Base-by-base conservation (phyloP, 192 early-diverging fungal species). In the Coemansia sp. region DNA sequence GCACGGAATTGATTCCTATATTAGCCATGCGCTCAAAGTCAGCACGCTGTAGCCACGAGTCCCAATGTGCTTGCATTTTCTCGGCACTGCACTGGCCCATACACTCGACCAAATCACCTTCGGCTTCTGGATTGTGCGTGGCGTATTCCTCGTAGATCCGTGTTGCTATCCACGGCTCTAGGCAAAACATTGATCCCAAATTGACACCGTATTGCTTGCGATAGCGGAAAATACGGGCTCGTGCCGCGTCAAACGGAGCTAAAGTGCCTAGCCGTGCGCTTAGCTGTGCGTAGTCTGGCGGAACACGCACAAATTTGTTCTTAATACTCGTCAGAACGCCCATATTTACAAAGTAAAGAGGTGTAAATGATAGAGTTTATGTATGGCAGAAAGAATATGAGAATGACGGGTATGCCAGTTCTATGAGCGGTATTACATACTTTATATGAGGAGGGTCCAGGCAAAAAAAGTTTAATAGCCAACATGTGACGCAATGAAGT, bases 91-190 rank as follows among this genome's bases (percentile, higher is more conserved):
- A 6, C 2, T 38, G 21, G 32, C 62, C 62, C 62, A 64, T 64
- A 38, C 52, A 54, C 27, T 64, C 62, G n/a, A 64, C 27, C 39
- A 64, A 22, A 45, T 64, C 62, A 25, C 62, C 51, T 9, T 64
- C 62, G 41, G 62, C 48, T 22, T 64, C 62, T 9, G 62, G 62
- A 2, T 11, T 11, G n/a, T 63, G 61, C 11, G 25, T 39, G 14
- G 14, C 17, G 23, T 64, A 45, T 7, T 51, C 19, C 11, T 64
- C 56, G 62, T 64, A 64, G 2, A 64, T 12, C 0, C 27, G 23
- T 15, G 62, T 64, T 5, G 62, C 50, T 5, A 64, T 64, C 62
- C 62, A 64, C 2, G 62, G 62, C 62, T 64, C 62, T 14, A 64
- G 39, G 54, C 62, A 64, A 27, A 64, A 64, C 52, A 64, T 23